Evolutionary conservation across 2,329 filamentous ascomycete species (phyloP).

Genomic region (Decorospora gaudefroyi): DNA sequence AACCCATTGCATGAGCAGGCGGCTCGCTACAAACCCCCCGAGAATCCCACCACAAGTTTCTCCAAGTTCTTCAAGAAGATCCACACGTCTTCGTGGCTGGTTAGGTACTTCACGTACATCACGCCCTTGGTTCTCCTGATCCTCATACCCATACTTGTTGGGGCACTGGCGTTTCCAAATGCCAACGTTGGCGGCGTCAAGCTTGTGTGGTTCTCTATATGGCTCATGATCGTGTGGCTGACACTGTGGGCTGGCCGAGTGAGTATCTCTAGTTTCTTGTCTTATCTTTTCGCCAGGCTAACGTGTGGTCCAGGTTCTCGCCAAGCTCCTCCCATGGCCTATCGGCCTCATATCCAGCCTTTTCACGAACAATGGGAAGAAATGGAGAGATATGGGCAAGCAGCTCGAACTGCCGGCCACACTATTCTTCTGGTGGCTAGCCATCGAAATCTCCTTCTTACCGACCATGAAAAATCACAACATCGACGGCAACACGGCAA

Average conservation of each 20-base stretch:
- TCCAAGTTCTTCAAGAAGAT: conserved; percentile 67
- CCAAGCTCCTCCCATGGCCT: conserved; percentile 66
- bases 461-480: conserved; percentile 76
- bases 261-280: conserved; percentile 33
- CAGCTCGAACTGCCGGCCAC: conserved; percentile 84
- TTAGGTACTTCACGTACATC: conserved; percentile 75
- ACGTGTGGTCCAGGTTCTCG: conserved; percentile 55
- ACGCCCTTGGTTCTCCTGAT: conserved; percentile 66
- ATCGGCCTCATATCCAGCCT: conserved; percentile 70
- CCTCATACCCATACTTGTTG: conserved; percentile 69
- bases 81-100: conserved; percentile 66
- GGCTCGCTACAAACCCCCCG: conserved; percentile 66
- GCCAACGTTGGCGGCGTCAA: conserved; percentile 73
- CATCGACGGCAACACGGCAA: conserved; percentile 56
- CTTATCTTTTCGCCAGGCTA: conserved; percentile 6
- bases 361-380: conserved; percentile 85
- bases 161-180: conserved; percentile 61
- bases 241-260: conserved; percentile 78
- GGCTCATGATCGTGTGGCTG: conserved; percentile 92
- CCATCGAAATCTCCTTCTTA: conserved; percentile 81
- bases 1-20: conserved; percentile 71
- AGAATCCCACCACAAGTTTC: conserved; percentile 64
- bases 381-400: conserved; percentile 87
- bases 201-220: conserved; percentile 90
- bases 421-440: conserved; percentile 89